Base-by-base conservation (phyloP, 1,284 basidiomycete species). In the Cryptococcus wingfieldii region DNA sequence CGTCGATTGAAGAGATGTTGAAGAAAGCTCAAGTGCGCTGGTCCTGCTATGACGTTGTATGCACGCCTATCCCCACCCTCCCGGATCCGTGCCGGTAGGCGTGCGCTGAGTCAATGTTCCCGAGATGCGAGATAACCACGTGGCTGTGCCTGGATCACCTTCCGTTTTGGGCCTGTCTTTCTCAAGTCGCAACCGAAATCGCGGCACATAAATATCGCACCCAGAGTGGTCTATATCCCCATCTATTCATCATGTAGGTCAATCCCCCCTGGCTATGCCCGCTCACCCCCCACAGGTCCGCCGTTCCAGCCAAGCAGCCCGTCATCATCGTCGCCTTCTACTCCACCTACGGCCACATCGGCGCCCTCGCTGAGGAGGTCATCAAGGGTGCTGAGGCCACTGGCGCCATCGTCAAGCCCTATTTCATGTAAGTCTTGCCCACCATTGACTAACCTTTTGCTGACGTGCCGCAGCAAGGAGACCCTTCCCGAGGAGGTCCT, bases 241-340 rank as follows among this genome's bases (percentile, higher is more conserved):
- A 46, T 27, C 45, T 4, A 45, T 25, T 16, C 19, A 46, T 27
- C 18, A 46, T 46, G 45, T 46, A 28, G 25, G 45, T 12, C 19
- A 25, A 25, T 16, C 16, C 18, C n/a, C 28, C 13, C n/a, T 18
- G 27, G 5, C 18, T 14, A 19, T 23, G 18, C 16, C 31, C 16
- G 14, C 48, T 39, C 8, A 46, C 44, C n/a, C n/a, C 16, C 41
- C 44, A 13, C 53, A 62, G 59, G 59, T 61, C 61, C 53, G 18
- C 48, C 3, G 23, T 23, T 3, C 23, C 23, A 41, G 45, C 44
- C 50, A 55, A 59, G 44, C 59, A 67, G 59, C 85, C 87, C 48
- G 84, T 83, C 70, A 80, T 89, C 69, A 89, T 86, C 55, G 89
- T 92, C 67, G 77, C 89, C 67, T 86, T 89, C 80, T 92, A 92